A percentile compares a stretch with the other conserved stretches of the same genome.
phyloP scores from a whole-genome alignment of 495 filamentous ascomycete genomes.

The Xeromyces bisporus region DNA sequence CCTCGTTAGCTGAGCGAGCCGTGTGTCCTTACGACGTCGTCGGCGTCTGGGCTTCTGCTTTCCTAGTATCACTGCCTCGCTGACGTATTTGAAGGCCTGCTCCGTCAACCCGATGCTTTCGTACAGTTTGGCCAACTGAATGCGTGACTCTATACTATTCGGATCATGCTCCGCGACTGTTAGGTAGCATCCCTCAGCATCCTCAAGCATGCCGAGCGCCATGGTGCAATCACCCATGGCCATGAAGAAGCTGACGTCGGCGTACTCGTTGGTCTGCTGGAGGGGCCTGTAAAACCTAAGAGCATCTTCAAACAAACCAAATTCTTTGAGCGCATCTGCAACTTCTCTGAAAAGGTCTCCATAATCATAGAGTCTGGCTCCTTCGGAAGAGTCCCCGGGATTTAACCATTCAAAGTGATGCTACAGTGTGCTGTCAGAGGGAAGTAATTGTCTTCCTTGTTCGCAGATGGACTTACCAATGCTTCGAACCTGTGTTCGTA shows the following conservation, averaged over 20 bases:
- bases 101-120: conserved; percentile 50
- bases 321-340: conserved; percentile 47
- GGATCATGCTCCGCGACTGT: conserved; percentile 52
- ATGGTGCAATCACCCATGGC: conserved; percentile 59
- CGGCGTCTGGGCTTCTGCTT: conserved; percentile 22
- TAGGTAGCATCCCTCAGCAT: conserved; percentile 60
- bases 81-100: conserved; percentile 55
- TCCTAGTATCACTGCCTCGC: conserved; percentile 51
- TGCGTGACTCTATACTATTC: conserved; percentile 51
- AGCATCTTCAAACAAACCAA: conserved; percentile 41
- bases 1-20: conserved; percentile 25
- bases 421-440: conserved; percentile 16
- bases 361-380: conserved; percentile 41
- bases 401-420: conserved; percentile 49
- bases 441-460: conserved; percentile 1
- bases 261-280: conserved; percentile 36
- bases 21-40: conserved; percentile 22
- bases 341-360: conserved; percentile 61
- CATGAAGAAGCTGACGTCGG: conserved; percentile 45
- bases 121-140: conserved; percentile 64
- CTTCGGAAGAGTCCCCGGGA: conserved; percentile 31
- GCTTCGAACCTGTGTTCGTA: conserved; percentile 51
- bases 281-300: conserved; percentile 59
- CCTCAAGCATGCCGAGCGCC: conserved; percentile 38
- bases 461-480: conserved; percentile 33